Conservation (phyloP, 1,139 yeast species). For the Keqinozyma sinolaborantium region DNA sequence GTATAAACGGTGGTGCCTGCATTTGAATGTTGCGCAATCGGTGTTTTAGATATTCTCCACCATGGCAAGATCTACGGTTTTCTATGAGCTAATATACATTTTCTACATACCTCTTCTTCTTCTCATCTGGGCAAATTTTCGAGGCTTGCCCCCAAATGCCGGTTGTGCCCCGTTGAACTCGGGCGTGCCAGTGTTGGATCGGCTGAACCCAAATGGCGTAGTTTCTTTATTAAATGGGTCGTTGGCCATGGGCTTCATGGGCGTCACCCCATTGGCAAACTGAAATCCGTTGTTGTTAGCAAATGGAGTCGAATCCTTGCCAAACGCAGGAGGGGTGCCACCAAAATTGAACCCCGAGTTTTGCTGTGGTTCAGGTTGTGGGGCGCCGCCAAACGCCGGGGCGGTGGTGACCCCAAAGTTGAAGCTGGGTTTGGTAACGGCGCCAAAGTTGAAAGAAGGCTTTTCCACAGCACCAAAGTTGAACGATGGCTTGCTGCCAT, state of each 20-base stretch:
- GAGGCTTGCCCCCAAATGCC: constrained; percentile 5
- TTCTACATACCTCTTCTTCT: constrained; percentile 19
- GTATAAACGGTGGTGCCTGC: too few species aligned
- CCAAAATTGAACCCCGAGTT: constrained; percentile 3
- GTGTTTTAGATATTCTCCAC: too few species aligned
- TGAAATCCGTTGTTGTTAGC: constrained; percentile 5
- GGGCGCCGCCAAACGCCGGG: constrained; percentile 5
- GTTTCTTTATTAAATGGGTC: constrained; percentile 5
- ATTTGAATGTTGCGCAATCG: too few species aligned
- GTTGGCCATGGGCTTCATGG: constrained; percentile 5
- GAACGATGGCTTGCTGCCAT: constrained; percentile 4
- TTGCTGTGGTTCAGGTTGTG: constrained; percentile 2
- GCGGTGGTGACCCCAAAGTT: constrained; percentile 7
- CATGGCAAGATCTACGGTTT: too few species aligned
- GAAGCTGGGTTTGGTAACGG: constrained; percentile 9
- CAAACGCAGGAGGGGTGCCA: constrained; percentile 1
- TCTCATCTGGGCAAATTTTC: constrained; percentile 28
- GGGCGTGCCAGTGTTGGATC: constrained; percentile 13
- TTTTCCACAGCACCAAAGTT: constrained; percentile 8
- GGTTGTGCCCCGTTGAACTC: constrained; percentile 5
- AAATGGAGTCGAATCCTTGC: constrained; percentile 3
- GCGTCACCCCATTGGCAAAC: constrained; percentile 12
- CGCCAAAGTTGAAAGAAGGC: constrained; percentile 10
- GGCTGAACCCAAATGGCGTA: constrained; percentile 7
- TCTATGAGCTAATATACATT: constrained; percentile 1